Evolutionary conservation across 2,329 filamentous ascomycete species (phyloP), one percentile per base, ranked within the genome.

Genomic region (Cladophialophora psammophila): DNA sequence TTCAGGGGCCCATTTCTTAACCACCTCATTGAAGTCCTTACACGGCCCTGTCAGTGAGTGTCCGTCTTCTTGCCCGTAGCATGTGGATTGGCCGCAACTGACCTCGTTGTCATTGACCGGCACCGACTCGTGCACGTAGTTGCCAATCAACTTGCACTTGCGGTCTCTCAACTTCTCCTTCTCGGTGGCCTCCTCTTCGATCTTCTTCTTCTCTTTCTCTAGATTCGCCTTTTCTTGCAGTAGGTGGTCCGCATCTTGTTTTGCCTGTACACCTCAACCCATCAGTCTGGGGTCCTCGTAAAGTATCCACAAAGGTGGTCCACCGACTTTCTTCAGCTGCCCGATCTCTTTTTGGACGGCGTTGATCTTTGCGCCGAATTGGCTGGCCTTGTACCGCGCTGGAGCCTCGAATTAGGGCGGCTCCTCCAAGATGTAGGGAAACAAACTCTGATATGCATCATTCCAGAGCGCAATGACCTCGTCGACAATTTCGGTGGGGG

Each of bases 81-180:
- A 36, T 31, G 32, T 26, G 18, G 26, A 34, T 3, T 45, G 40
- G 20, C 10, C 40, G 38, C 34, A 31, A 48, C 75, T 65, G 78
- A 89, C 87, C 84, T 97, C 93, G 77, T 92, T 92, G 76, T 93
- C 86, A 80, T 89, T 92, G 71, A 95, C 82, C 10, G 91, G 92
- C 8, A 97, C 94, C 15, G 91, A 91, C 32, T 92, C 89, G 82
- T 98, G 93, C 62, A 99, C 95, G 79, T 94, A 88, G 80, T 96
- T 96, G 72, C 93, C 95, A 73, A 99, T 91, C 1, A 87, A 90
- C 79, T 90, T 91, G 74, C 93, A 87, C 82, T 96, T 96, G 74
- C 84, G 85, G 76, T 91, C 89, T 69, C 97, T 84, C 52, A 87
- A 82, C 59, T 84, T 82, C 69, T 95, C 90, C 81, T 96, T 97